These are phyloP conservation scores for Chernovozyma aurita DNA, from an alignment of 1,139 yeast genomes.

Conservation along the genomic window DNA sequence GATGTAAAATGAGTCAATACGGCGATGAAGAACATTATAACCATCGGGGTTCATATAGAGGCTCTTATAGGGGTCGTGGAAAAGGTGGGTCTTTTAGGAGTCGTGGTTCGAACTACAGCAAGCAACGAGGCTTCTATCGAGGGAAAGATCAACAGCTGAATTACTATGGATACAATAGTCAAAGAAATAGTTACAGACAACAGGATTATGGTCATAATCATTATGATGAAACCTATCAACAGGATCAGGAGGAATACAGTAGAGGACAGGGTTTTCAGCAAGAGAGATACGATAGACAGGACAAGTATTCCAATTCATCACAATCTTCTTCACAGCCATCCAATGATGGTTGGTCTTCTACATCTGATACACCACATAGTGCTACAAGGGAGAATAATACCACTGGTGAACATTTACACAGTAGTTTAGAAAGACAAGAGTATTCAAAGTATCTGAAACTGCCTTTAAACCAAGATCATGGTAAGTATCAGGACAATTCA, in stretches of 20 bases:
- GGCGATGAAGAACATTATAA: constrained; percentile 1
- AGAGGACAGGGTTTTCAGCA: background rate
- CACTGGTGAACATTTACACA: background rate
- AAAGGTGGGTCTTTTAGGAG: background rate
- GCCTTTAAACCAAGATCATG: background rate
- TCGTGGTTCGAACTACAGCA: background rate
- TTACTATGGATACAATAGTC: background rate
- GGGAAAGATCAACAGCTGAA: background rate
- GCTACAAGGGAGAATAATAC: background rate
- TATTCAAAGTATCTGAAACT: background rate
- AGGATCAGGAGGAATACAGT: background rate
- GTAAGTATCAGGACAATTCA: background rate
- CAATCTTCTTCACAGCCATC: too few species aligned
- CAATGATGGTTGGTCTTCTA: background rate
- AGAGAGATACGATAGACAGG: background rate
- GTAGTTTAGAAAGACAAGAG: background rate
- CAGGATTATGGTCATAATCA: background rate
- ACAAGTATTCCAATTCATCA: background rate
- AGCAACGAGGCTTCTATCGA: constrained; percentile 1
- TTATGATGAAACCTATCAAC: background rate
- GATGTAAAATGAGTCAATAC: background rate
- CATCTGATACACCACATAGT: background rate
- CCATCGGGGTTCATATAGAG: constrained; percentile 1
- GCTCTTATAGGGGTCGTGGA: background rate
- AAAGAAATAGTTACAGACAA: background rate